Base-by-base conservation (phyloP, 106 monocot species). In the Amphibolis antarctica region DNA sequence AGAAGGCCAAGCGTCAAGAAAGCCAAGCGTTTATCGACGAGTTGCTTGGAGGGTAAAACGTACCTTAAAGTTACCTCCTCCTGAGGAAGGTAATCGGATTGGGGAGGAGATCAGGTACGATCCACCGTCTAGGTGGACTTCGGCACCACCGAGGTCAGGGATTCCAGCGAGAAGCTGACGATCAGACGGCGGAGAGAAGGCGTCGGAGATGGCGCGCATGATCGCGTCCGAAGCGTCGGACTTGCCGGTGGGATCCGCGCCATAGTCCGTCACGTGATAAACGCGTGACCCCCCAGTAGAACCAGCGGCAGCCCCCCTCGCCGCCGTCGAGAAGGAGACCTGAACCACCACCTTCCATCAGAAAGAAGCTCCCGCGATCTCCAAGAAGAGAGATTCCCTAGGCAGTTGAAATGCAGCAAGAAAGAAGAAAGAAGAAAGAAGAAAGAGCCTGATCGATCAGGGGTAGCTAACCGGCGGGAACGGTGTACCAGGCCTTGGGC, bases 31-130 rank as follows among this genome's bases (percentile, higher is more conserved):
- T 30, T 42, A 19, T 19, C n/a, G 21, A 20, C 0, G 51, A 42
- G 54, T 24, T 14, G 24, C 4, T 7, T 1, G 49, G 18, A 15
- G n/a, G 61, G 18, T 62, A n/a, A 29, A 11, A 1, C 11, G 21
- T 66, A 89, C 85, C 75, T 78, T 82, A 42, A 90, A 46, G 48
- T 90, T 90, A 44, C 85, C 90, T 12, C 75, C 80, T 12, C 80
- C 69, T 44, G 74, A 53, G 15, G 85, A 60, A 7, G 88, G 85
- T 13, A 90, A 28, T 0, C 60, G 27, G 0, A 86, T 46, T 10
- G 90, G 90, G 9, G 63, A 50, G 14, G 68, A 80, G 53, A 90
- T 25, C 12, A 80, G 36, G 53, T 85, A 90, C 5, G 67, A 46
- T 3, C 90, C 90, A 10, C 90, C 90, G 28, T 80, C 82, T 4